Percentiles rank a stretch among this genome's conserved stretches.
Conservation (phyloP, 1,284 basidiomycete genomes). For the Rhodotorula sp. region DNA sequence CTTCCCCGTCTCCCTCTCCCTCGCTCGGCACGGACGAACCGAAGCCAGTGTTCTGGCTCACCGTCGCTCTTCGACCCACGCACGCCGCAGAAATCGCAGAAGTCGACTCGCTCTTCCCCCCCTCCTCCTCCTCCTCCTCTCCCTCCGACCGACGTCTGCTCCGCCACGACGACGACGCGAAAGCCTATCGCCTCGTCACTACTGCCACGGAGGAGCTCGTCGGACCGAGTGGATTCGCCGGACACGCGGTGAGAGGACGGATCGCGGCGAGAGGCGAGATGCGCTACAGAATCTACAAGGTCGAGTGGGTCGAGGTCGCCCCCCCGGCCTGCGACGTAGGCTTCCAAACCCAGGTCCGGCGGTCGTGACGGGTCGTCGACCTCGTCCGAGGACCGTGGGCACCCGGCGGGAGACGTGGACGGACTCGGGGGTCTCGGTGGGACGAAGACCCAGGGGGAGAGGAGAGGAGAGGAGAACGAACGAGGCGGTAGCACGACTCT, state of each 20-base stretch:
- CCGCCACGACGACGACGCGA: background rate
- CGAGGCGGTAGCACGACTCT: background rate
- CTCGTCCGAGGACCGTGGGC: background rate
- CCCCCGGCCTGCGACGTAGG: no score
- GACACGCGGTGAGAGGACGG: background rate
- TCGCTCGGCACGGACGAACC: no score
- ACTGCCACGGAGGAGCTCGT: background rate
- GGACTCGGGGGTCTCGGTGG: background rate
- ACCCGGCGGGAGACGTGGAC: background rate
- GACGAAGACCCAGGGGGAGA: background rate
- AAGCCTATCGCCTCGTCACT: background rate
- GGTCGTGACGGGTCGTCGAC: slow-evolving; percentile 27
- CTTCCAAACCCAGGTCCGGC: slow-evolving; percentile 23
- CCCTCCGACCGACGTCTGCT: background rate
- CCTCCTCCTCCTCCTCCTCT: no score
- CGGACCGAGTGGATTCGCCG: slow-evolving; percentile 11
- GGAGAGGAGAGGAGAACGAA: no score
- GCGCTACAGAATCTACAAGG: background rate
- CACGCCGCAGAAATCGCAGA: slow-evolving; percentile 61
- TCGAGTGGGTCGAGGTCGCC: slow-evolving; percentile 9
- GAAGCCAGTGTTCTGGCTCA: slow-evolving; percentile 60
- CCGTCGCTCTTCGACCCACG: slow-evolving; percentile 68
- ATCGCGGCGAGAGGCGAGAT: slow-evolving; percentile 1
- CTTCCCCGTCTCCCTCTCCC: slow-evolving; percentile 62
- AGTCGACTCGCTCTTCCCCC: slow-evolving; percentile 60